Conservation (phyloP, 352 stramenopile species). For the Pythium phragmiticola region DNA sequence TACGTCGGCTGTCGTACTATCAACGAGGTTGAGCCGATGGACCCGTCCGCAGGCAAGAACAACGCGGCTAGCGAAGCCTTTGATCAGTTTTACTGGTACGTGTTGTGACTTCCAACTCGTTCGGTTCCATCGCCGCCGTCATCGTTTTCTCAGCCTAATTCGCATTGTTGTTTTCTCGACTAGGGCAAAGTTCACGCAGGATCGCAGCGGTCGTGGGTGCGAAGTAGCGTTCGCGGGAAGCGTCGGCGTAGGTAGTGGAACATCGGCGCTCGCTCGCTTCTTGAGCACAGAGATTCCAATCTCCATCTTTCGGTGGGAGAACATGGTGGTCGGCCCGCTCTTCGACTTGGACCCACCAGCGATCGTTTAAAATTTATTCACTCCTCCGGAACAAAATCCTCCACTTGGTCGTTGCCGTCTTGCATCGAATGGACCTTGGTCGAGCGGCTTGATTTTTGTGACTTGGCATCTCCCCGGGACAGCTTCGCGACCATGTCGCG, state of each 20-base stretch:
- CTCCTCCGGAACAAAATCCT: conserved; percentile 10
- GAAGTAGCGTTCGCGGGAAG: conserved; percentile 28
- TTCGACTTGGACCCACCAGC: conserved; percentile 24
- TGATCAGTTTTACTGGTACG: conserved; percentile 37
- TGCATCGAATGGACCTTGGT: conserved; percentile 12
- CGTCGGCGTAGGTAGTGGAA: conserved; percentile 28
- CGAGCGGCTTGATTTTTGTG: conserved; percentile 10
- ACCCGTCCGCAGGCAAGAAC: neutral
- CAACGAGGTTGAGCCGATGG: conserved; percentile 18
- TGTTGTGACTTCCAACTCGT: neutral
- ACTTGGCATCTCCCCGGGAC: conserved; percentile 6
- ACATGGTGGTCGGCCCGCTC: conserved; percentile 26
- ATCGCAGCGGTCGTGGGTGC: conserved; percentile 8
- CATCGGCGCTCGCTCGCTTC: conserved; percentile 26
- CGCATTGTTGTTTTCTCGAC: neutral
- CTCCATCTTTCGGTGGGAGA: conserved; percentile 33
- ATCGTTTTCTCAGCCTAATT: neutral
- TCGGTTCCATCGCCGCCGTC: neutral
- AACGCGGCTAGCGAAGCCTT: conserved; percentile 26
- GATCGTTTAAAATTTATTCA: conserved; percentile 9
- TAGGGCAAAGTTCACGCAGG: conserved; percentile 27
- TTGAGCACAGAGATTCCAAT: conserved; percentile 33
- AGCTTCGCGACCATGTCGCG: conserved; percentile 28
- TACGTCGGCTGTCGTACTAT: conserved; percentile 33
- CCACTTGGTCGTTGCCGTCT: conserved; percentile 14